Conservation (phyloP, 2,329 filamentous ascomycete genomes). For the Ramularia endophylla region DNA sequence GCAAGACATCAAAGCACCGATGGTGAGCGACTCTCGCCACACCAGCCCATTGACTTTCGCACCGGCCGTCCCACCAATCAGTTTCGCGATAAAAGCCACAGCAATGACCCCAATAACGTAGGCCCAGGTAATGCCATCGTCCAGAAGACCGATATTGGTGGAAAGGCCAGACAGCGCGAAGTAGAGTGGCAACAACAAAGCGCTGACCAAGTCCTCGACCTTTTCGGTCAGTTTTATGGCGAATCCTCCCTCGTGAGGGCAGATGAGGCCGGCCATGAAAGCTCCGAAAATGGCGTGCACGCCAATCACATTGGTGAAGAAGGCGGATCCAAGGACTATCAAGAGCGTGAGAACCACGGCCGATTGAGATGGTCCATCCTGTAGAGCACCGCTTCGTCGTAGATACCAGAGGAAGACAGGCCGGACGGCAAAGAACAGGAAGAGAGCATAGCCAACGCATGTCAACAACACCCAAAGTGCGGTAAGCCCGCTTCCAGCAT, state of each 20-base stretch:
- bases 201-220: constrained; percentile 82
- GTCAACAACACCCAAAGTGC: constrained; percentile 80
- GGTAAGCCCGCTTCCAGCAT: constrained; percentile 73
- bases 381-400: constrained; percentile 66
- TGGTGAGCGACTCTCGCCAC: constrained; percentile 85
- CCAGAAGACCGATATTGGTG: constrained; percentile 78
- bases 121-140: constrained; percentile 77
- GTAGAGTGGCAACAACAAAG: constrained; percentile 82
- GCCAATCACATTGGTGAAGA: constrained; percentile 86
- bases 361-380: constrained; percentile 81
- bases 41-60: constrained; percentile 70
- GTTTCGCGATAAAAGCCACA: constrained; percentile 79
- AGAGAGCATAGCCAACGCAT: constrained; percentile 66
- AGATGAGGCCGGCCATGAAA: constrained; percentile 83
- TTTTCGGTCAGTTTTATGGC: constrained; percentile 90
- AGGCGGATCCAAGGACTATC: constrained; percentile 70
- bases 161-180: constrained; percentile 88
- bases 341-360: constrained; percentile 79
- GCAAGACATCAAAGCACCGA: constrained; percentile 91
- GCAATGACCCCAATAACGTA: constrained; percentile 80
- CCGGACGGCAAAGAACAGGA: constrained; percentile 66
- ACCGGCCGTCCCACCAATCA: constrained; percentile 73
- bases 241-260: constrained; percentile 83
- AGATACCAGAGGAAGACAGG: constrained; percentile 72
- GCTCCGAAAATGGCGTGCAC: constrained; percentile 93